These are phyloP conservation scores for Platismatia glauca DNA, from an alignment of 495 filamentous ascomycete genomes.

Conservation along the genomic window DNA sequence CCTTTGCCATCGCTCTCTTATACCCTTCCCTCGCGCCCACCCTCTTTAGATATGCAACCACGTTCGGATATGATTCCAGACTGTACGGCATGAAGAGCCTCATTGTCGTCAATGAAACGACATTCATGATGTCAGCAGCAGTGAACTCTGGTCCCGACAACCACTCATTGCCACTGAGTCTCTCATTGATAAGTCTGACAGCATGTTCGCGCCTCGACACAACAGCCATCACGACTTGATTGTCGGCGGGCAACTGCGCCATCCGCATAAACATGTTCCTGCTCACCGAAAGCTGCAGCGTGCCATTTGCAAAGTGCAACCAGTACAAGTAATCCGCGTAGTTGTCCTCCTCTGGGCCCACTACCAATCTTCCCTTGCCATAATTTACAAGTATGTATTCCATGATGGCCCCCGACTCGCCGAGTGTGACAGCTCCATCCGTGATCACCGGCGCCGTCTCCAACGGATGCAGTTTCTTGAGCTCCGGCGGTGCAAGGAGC, in stretches of 20 bases:
- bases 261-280: slow-evolving; percentile 6
- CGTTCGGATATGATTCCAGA: slow-evolving; percentile 33
- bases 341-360: slow-evolving; percentile 32
- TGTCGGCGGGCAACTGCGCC: background rate
- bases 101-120: slow-evolving; percentile 48
- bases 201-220: slow-evolving; percentile 20
- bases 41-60: slow-evolving; percentile 41
- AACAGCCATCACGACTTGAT: slow-evolving; percentile 20
- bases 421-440: slow-evolving; percentile 42
- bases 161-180: slow-evolving; percentile 39
- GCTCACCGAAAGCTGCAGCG: slow-evolving; percentile 36
- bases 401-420: slow-evolving; percentile 45
- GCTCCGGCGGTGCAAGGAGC: slow-evolving; percentile 43
- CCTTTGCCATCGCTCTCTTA: slow-evolving; percentile 36
- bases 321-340: slow-evolving; percentile 53
- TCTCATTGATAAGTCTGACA: slow-evolving; percentile 35
- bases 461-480: slow-evolving; percentile 42
- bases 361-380: slow-evolving; percentile 37
- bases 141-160: slow-evolving; percentile 53
- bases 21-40: slow-evolving; percentile 36
- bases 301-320: slow-evolving; percentile 52
- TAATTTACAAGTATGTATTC: slow-evolving; percentile 50
- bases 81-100: slow-evolving; percentile 40
- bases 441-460: slow-evolving; percentile 49
- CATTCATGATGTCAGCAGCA: slow-evolving; percentile 51